A percentile compares a stretch with the other conserved stretches of the same genome.
These are phyloP conservation scores for Chaetomium tenue DNA, from an alignment of 495 filamentous ascomycete genomes.

Conservation along the genomic window DNA sequence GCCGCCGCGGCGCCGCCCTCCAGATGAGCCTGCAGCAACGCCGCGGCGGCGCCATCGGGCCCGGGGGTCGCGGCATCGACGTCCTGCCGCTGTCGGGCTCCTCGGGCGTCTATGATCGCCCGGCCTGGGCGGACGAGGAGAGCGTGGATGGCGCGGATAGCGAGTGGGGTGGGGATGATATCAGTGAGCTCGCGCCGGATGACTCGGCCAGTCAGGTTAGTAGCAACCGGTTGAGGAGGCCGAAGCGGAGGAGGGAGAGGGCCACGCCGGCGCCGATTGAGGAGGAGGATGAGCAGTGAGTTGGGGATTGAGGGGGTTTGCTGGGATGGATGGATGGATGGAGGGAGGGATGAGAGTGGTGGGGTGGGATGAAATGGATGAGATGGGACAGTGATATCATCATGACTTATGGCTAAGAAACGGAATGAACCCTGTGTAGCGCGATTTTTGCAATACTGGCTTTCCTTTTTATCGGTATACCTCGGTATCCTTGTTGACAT, in stretches of 20 bases:
- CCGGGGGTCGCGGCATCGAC: slow-evolving; percentile 37
- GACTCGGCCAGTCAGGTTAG: slow-evolving; percentile 85
- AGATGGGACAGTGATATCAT: background rate
- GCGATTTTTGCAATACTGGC: background rate
- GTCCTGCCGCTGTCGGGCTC: slow-evolving; percentile 45
- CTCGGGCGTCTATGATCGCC: slow-evolving; percentile 42
- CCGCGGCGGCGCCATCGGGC: slow-evolving; percentile 40
- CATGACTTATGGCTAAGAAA: background rate
- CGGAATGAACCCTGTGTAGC: background rate
- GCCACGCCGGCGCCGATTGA: slow-evolving; percentile 81
- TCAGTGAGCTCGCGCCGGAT: slow-evolving; percentile 71
- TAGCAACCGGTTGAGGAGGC: slow-evolving; percentile 66
- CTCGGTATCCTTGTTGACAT: background rate
- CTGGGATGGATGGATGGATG: background rate
- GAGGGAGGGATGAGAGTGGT: background rate
- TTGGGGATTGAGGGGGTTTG: background rate
- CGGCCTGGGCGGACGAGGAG: slow-evolving; percentile 49
- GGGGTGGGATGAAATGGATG: background rate
- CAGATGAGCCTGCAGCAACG: slow-evolving; percentile 74
- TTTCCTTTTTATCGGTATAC: background rate
- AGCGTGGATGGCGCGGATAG: slow-evolving; percentile 54
- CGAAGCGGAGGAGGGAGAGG: slow-evolving; percentile 68
- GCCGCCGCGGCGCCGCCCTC: slow-evolving; percentile 75
- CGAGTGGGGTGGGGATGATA: slow-evolving; percentile 65
- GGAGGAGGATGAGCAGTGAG: slow-evolving; percentile 57